Conservation (phyloP, 2,329 filamentous ascomycete species). For the Leptosphaerulina australis region DNA sequence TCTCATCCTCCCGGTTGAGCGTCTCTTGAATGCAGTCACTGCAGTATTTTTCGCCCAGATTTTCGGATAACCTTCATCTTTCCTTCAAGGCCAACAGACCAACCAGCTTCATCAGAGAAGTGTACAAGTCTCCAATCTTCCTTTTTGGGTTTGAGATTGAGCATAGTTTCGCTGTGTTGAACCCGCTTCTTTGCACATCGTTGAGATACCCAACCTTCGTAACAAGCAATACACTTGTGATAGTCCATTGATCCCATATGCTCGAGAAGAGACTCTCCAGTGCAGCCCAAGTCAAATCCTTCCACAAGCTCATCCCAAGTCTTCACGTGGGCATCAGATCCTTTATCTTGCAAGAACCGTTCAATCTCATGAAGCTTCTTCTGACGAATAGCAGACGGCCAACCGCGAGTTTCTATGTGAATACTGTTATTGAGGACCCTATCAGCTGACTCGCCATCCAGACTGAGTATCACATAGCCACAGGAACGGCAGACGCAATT, state of each 20-base stretch:
- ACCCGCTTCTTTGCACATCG: not conserved
- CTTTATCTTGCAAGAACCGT: conserved; percentile 10
- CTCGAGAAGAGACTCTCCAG: not conserved
- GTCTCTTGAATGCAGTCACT: too few species aligned
- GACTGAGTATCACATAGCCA: conserved; percentile 10
- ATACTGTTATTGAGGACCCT: not conserved
- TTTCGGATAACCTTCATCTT: too few species aligned
- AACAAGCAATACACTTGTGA: conserved; percentile 15
- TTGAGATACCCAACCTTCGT: conserved; percentile 6
- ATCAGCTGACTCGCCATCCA: conserved; percentile 2
- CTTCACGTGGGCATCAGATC: conserved; percentile 4
- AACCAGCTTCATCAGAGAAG: too few species aligned
- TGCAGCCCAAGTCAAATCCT: conserved; percentile 1
- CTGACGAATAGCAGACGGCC: not conserved
- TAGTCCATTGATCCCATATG: conserved; percentile 10
- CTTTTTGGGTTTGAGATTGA: not conserved
- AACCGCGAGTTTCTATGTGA: not conserved
- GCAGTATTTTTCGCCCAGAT: too few species aligned
- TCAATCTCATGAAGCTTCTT: conserved; percentile 4
- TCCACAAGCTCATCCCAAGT: conserved; percentile 6
- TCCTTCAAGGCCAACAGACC: too few species aligned
- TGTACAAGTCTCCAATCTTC: not conserved
- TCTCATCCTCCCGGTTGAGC: too few species aligned
- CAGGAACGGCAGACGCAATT: not conserved
- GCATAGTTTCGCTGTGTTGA: not conserved